Percentiles rank a stretch among this genome's conserved stretches.
Conservation (phyloP, 495 filamentous ascomycete species). For the Penicillium bovifimosum region DNA sequence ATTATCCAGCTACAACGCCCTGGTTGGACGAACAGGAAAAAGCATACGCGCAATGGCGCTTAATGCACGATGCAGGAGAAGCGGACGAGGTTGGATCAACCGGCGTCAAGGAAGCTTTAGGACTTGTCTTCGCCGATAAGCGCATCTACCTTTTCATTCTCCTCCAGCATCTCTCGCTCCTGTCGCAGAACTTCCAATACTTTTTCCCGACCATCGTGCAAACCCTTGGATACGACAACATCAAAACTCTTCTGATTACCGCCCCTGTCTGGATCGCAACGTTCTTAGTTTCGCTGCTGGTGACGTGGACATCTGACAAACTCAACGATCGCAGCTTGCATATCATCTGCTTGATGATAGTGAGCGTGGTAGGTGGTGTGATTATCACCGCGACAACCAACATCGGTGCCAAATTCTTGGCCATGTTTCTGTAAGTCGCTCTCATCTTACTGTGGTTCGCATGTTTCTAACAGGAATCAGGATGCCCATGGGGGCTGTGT, state of each 20-base stretch:
- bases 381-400: conserved; percentile 61
- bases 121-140: conserved; percentile 27
- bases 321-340: conserved; percentile 74
- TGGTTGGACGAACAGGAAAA: conserved; percentile 68
- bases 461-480: conserved; percentile 11
- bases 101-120: conserved; percentile 24
- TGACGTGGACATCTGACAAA: conserved; percentile 68
- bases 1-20: conserved; percentile 69
- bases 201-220: conserved; percentile 80
- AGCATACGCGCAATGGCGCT: conserved; percentile 61
- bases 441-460: not conserved
- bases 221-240: conserved; percentile 59
- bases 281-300: conserved; percentile 64
- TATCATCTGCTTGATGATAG: conserved; percentile 56
- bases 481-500: conserved; percentile 59
- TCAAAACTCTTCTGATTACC: conserved; percentile 67
- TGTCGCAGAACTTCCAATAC: conserved; percentile 61
- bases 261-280: conserved; percentile 68
- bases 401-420: conserved; percentile 61
- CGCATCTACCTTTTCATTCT: conserved; percentile 36
- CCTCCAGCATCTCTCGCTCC: conserved; percentile 31
- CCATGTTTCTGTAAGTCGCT: conserved; percentile 64
- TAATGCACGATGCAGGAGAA: conserved; percentile 72
- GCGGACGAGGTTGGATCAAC: conserved; percentile 47
- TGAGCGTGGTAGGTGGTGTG: conserved; percentile 66